Base-by-base conservation (phyloP, 2,329 filamentous ascomycete species). In the Fusarium sp. region DNA sequence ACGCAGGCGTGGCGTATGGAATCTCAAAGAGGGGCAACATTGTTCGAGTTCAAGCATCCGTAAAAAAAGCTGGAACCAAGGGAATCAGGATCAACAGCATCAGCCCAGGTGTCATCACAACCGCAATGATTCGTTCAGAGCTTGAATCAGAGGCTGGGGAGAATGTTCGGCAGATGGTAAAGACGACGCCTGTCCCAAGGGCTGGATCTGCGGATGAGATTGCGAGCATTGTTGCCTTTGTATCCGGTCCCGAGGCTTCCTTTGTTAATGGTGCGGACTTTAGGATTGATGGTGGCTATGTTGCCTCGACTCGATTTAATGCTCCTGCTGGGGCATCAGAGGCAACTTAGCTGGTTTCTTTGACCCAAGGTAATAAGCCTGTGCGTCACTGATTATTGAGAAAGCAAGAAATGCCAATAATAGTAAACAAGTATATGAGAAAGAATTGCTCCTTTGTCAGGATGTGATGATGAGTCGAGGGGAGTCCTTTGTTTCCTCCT, bases 21-120 rank as follows among this genome's bases (percentile, higher is more conserved):
- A 62, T 66, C 35, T 35, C 64, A 4, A 66, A 66, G 24, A 34
- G 45, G n/a, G 64, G 57, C 13, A 66, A 61, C 4, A 20, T 62
- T 11, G 42, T 66, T n/a, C 64, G 64, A 1, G 57, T 62, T 2
- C 64, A 66, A 27, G 56, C 56, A 27, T 45, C 57, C 2, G 56
- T 45, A 13, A 59, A 47, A 37, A 9, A 4, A 16, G 45, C 34
- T 3, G 34, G 40, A 35, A 34, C 8, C 20, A 52, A 45, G 18
- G 64, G 64, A 16, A 29, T 62, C 20, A 54, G 64, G 24, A 16
- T 66, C 31, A 62, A 66, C 20, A 22, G 34, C 4, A 24, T 66
- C 10, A 66, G 64, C 20, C 64, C 57, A 0, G 57, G 64, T 3
- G 57, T 56, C 13, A 52, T 62, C 6, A 18, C 42, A 0, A 66